Conservation (phyloP, 371 early-diverging fungal species). For the Rhizopus stolonifer region DNA sequence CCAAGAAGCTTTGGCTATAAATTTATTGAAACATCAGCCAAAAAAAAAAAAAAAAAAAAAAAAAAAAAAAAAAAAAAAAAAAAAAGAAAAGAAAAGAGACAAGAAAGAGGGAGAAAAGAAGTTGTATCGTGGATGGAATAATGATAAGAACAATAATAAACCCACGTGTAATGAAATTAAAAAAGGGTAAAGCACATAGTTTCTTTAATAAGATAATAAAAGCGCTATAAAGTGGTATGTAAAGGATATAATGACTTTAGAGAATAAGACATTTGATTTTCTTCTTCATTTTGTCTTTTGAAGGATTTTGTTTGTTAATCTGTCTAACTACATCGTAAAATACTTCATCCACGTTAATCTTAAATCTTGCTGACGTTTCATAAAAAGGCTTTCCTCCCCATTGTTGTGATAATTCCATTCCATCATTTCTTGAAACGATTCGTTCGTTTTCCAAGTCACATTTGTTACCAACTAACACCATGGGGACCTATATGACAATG, state of each 20-base stretch:
- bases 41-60: slow-evolving; percentile 71
- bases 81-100: slow-evolving; percentile 14
- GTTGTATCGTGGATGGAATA: slow-evolving; percentile 23
- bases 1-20: slow-evolving; percentile 38
- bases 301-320: slow-evolving; percentile 54
- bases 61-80: slow-evolving; percentile 35
- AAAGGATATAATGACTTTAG: slow-evolving; percentile 16
- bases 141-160: no score
- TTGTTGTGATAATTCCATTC: slow-evolving; percentile 57
- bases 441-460: slow-evolving; percentile 83
- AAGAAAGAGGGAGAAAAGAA: slow-evolving; percentile 33
- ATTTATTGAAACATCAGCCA: slow-evolving; percentile 88
- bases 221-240: neutral
- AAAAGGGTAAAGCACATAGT: neutral
- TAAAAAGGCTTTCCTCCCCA: slow-evolving; percentile 79
- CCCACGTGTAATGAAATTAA: neutral
- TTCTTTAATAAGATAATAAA: slow-evolving; percentile 2
- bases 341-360: slow-evolving; percentile 81
- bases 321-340: slow-evolving; percentile 63
- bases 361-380: slow-evolving; percentile 84
- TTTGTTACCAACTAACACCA: slow-evolving; percentile 87
- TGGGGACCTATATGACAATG: slow-evolving; percentile 64
- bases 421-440: slow-evolving; percentile 69
- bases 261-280: slow-evolving; percentile 42
- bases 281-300: slow-evolving; percentile 39